phyloP scores from a whole-genome alignment of 208 protist species.

The Acanthamoeba lenticulata region DNA sequence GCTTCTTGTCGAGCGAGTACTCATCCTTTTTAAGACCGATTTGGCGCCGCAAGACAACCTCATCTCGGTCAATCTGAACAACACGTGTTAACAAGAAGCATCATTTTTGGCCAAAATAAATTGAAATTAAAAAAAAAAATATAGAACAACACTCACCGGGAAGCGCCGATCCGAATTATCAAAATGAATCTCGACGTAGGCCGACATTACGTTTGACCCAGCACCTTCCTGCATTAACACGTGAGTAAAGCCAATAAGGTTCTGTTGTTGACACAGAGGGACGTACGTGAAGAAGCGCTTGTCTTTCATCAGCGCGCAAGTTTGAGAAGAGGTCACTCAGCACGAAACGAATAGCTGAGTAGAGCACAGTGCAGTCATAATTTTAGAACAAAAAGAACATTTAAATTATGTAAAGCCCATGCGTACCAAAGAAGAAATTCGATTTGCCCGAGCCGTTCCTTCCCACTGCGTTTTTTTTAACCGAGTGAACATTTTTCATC shows the following conservation, averaged over 20 bases:
- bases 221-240: background rate
- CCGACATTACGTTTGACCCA: constrained; percentile 2
- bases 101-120: background rate
- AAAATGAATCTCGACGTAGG: constrained; percentile 91
- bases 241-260: background rate
- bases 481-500: background rate
- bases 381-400: background rate
- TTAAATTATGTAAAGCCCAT: background rate
- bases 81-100: background rate
- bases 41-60: constrained; percentile 95
- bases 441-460: constrained; percentile 64
- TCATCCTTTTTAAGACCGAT: constrained; percentile 99
- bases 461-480: background rate
- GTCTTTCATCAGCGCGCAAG: constrained; percentile 31
- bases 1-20: constrained; percentile 97
- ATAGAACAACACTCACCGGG: constrained; percentile 88
- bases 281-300: constrained; percentile 19
- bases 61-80: constrained; percentile 80
- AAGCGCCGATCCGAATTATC: constrained; percentile 97
- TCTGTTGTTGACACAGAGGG: background rate
- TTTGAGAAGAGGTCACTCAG: constrained; percentile 59
- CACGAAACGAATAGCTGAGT: constrained; percentile 63
- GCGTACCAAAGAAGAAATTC: constrained; percentile 64
- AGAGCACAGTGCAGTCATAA: background rate
- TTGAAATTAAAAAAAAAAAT: background rate